phyloP scores from a whole-genome alignment of 345 rosid genomes.

The Salix dunnii region DNA sequence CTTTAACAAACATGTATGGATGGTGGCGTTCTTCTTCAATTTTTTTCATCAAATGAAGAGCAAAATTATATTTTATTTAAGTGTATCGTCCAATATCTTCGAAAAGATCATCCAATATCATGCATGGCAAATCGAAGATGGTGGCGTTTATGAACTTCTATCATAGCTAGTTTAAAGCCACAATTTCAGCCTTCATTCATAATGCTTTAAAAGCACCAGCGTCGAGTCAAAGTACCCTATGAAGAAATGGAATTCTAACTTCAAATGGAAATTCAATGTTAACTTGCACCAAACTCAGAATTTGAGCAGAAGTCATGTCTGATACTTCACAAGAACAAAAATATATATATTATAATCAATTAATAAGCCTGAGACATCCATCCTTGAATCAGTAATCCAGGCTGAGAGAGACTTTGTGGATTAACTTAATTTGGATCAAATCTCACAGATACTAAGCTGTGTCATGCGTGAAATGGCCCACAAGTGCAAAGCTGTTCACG shows the following conservation, averaged over 20 bases:
- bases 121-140: neutral
- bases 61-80: neutral
- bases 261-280: neutral
- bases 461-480: neutral
- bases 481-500: slow-evolving; percentile 33
- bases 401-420: neutral
- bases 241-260: neutral
- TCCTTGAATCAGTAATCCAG: neutral
- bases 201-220: neutral
- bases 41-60: neutral
- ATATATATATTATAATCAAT: neutral
- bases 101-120: neutral
- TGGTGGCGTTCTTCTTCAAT: neutral
- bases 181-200: neutral
- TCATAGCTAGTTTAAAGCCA: neutral
- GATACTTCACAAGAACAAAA: neutral
- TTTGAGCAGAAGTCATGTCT: neutral
- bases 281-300: neutral
- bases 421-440: neutral
- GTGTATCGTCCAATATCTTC: neutral
- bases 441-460: neutral
- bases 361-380: neutral
- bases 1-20: neutral
- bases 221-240: neutral
- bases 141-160: neutral